Evolutionary conservation across 1,139 yeast genomes (phyloP), one percentile per base, ranked within the genome.

Genomic region (Candida smagusa): DNA sequence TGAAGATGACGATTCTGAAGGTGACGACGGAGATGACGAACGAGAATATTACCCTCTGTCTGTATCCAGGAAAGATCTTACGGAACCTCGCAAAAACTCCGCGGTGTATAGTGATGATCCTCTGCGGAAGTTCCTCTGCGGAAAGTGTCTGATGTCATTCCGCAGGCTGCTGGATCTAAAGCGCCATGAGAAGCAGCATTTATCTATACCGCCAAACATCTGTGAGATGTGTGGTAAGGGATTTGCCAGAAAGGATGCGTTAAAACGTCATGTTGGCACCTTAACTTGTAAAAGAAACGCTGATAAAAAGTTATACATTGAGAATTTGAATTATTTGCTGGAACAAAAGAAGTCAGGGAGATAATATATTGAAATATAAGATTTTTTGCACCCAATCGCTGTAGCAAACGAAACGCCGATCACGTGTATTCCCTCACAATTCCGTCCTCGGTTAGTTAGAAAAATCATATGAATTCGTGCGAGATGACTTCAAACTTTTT

Each of bases 151-250:
- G 3, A 65, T 79, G 66, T 68, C 78, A 25, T 81, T 82, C 56
- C 67, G 83, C 37, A 59, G 88, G 27, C 76, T 83, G 2, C 72
- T 79, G 8, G 88, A 81, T 56, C 64, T 81, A 47, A 79, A 81
- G 55, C 64, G 88, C 31, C 88, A 82, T 49, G 84, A 78, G 47
- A 72, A 77, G 41, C 81, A 77, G 39, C 82, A 77, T 54, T 58
- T 77, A 34, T 61, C 70, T 6, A 69, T 76, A 11, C 79, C 81
- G 1, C 85, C 88, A 1, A 81, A 84, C 52, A 78, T 83, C 35
- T 85, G 94, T 58, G 77, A 80, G 9, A 62, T 68, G 22, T 85
- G 94, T 62, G 87, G 86, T 28, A 84, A 84, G 53, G 90, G 92
- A 0, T 84, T 85, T 67, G 92, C 92, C 2, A 62, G 94, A 33